These are phyloP conservation scores for Pholiota molesta DNA, from an alignment of 768 basidiomycete species.

Conservation along the genomic window DNA sequence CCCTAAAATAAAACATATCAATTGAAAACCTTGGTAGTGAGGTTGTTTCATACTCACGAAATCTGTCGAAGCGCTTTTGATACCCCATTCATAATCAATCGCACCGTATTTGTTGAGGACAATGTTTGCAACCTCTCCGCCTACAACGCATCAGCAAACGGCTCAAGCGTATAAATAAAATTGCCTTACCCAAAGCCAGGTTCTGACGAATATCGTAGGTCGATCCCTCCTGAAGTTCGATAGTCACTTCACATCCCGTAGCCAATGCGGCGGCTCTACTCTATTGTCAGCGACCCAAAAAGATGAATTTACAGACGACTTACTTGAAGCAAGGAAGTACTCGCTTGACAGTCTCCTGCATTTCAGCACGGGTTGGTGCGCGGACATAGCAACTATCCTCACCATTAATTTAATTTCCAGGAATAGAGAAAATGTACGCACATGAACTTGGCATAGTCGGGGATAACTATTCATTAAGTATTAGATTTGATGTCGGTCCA, in stretches of 20 bases:
- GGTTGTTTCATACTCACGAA: constrained; percentile 55
- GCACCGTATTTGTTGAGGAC: constrained; percentile 62
- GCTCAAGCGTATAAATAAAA: neutral
- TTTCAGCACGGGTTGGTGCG: constrained; percentile 66
- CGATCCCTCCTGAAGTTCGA: constrained; percentile 34
- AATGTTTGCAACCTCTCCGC: constrained; percentile 64
- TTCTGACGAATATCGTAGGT: constrained; percentile 71
- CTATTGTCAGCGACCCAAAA: neutral
- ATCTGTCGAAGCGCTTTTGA: constrained; percentile 75
- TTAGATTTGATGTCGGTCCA: neutral
- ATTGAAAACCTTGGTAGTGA: neutral
- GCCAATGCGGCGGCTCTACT: constrained; percentile 67
- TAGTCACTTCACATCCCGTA: constrained; percentile 59
- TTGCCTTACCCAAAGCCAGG: constrained; percentile 51
- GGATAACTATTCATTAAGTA: constrained; percentile 59
- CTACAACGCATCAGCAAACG: constrained; percentile 33
- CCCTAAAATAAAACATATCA: constrained; percentile 43
- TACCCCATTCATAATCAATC: constrained; percentile 69
- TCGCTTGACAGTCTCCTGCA: constrained; percentile 56
- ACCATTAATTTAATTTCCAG: neutral
- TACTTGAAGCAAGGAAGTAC: constrained; percentile 77
- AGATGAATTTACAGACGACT: constrained; percentile 21
- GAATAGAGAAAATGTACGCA: constrained; percentile 32
- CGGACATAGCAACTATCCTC: constrained; percentile 67
- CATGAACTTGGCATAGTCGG: constrained; percentile 78